These are phyloP conservation scores for Monosporascus ibericus DNA, from an alignment of 2,329 filamentous ascomycete species.

Conservation along the genomic window DNA sequence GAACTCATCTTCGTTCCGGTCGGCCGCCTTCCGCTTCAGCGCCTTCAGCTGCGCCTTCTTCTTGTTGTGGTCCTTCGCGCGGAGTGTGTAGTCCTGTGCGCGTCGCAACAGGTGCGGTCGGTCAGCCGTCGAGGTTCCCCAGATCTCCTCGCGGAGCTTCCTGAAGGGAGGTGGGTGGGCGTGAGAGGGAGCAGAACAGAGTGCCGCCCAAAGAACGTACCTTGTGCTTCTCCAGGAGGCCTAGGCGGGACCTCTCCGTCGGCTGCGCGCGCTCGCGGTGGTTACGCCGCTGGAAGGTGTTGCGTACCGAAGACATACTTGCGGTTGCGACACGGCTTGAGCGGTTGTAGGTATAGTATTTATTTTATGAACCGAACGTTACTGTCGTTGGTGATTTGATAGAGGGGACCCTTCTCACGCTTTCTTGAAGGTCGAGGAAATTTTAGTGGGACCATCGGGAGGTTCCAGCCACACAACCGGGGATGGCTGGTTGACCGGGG, in stretches of 20 bases:
- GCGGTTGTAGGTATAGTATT: background rate
- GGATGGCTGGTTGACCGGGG: too few relatives aligned
- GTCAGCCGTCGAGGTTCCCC: too few relatives aligned
- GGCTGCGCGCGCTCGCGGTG: slow-evolving; percentile 90
- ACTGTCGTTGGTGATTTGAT: background rate
- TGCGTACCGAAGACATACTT: slow-evolving; percentile 53
- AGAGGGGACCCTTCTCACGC: background rate
- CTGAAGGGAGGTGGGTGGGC: too few relatives aligned
- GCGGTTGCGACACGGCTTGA: background rate
- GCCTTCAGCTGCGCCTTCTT: slow-evolving; percentile 56
- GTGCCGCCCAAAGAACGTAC: slow-evolving; percentile 30
- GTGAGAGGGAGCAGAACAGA: background rate
- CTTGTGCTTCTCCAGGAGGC: slow-evolving; percentile 94
- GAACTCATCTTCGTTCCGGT: slow-evolving; percentile 68
- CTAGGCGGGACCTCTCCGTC: slow-evolving; percentile 74
- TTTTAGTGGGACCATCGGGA: background rate
- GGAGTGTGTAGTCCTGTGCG: slow-evolving; percentile 55
- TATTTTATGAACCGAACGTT: too few relatives aligned
- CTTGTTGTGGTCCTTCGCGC: slow-evolving; percentile 59
- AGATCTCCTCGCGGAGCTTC: too few relatives aligned
- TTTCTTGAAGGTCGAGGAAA: background rate
- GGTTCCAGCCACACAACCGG: too few relatives aligned
- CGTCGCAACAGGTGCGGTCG: too few relatives aligned
- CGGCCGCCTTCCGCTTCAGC: slow-evolving; percentile 55
- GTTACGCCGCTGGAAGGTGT: slow-evolving; percentile 70